Percentiles rank a stretch among this genome's conserved stretches.
These are phyloP conservation scores for Metarhizium sp. DNA, from an alignment of 2,329 filamentous ascomycete genomes.

Conservation along the genomic window DNA sequence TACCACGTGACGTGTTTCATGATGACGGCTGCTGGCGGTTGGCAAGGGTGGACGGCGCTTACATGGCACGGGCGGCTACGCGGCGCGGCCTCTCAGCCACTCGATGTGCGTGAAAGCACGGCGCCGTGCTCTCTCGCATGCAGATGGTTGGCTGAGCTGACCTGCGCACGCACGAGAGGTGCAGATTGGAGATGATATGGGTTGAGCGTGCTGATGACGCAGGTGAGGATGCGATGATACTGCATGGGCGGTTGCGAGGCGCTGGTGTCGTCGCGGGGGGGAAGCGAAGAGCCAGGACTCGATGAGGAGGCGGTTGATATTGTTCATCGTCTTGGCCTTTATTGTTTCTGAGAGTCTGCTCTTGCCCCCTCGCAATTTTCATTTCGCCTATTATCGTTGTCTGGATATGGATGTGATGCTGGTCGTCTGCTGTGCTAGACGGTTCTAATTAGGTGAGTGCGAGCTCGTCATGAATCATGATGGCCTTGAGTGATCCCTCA, in stretches of 20 bases:
- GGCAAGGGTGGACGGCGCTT: background rate
- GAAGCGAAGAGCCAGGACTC: background rate
- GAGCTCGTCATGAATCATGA: too few species aligned
- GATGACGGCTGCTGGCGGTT: background rate
- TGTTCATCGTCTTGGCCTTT: background rate
- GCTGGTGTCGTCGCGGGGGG: background rate
- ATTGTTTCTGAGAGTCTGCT: background rate
- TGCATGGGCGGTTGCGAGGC: background rate
- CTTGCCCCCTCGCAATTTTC: background rate
- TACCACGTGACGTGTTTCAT: background rate
- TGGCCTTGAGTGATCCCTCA: background rate
- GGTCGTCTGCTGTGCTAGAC: conserved; percentile 19
- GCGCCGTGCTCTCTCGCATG: background rate
- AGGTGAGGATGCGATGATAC: background rate
- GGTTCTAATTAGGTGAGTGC: background rate
- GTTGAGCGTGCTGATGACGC: background rate
- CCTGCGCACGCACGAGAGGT: background rate
- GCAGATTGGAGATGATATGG: background rate
- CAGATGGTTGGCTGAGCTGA: background rate
- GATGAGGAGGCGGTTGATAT: background rate
- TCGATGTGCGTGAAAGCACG: background rate
- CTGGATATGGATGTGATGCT: conserved; percentile 23
- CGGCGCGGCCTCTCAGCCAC: background rate
- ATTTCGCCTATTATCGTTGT: conserved; percentile 6
- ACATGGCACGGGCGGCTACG: background rate